phyloP scores from a whole-genome alignment of 129 eudicot species.

The Chrysanthemum seticuspe region DNA sequence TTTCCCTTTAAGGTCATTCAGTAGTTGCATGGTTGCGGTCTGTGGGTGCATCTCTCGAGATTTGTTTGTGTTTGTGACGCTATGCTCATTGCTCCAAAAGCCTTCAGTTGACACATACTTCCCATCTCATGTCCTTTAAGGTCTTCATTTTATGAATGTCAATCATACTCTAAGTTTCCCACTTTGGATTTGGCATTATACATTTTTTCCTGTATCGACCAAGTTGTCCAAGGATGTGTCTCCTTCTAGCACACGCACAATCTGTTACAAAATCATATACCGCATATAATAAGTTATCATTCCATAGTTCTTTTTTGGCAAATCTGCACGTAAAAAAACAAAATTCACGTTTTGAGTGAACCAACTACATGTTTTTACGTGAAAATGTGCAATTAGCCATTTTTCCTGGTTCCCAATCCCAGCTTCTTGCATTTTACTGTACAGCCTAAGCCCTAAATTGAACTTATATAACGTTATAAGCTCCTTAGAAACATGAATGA shows the following conservation, averaged over 20 bases:
- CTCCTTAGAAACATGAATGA: too few relatives aligned
- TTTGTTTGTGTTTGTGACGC: neutral
- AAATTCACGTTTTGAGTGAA: too few relatives aligned
- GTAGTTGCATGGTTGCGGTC: neutral
- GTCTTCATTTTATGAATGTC: neutral
- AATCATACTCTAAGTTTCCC: neutral
- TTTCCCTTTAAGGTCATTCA: neutral
- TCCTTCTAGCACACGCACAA: conserved; percentile 6
- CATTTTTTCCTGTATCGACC: neutral
- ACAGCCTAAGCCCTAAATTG: too few relatives aligned
- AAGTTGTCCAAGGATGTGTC: neutral
- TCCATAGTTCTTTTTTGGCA: too few relatives aligned
- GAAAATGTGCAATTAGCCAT: too few relatives aligned
- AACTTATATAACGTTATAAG: too few relatives aligned
- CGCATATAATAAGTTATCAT: neutral
- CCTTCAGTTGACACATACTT: neutral
- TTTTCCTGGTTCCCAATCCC: too few relatives aligned
- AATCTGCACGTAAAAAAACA: too few relatives aligned
- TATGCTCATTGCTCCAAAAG: neutral
- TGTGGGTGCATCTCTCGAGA: neutral
- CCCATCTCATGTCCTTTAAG: neutral
- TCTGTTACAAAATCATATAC: neutral
- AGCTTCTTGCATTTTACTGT: too few relatives aligned
- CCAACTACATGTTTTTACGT: too few relatives aligned
- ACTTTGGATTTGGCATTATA: neutral